A percentile compares a stretch with the other conserved stretches of the same genome.
Conservation (phyloP, 805 yeast species). For the Candida maris region DNA sequence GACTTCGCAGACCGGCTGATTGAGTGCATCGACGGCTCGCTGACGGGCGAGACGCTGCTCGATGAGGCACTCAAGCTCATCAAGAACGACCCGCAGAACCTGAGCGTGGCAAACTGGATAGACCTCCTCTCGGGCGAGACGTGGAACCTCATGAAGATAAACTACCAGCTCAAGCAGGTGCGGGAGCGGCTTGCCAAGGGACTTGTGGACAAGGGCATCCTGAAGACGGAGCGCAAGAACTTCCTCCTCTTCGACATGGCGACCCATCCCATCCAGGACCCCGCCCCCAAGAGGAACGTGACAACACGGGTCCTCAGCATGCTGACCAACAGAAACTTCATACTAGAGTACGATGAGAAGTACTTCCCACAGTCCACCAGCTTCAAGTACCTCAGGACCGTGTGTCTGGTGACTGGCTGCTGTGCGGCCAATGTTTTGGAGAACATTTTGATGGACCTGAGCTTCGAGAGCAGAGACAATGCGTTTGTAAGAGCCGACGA, state of each 20-base stretch:
- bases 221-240: slow-evolving; percentile 93
- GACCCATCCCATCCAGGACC: slow-evolving; percentile 92
- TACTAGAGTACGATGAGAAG: slow-evolving; percentile 48
- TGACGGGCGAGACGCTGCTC: slow-evolving; percentile 91
- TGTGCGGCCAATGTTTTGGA: slow-evolving; percentile 97
- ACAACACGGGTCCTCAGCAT: slow-evolving; percentile 67
- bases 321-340: slow-evolving; percentile 68
- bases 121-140: slow-evolving; percentile 93
- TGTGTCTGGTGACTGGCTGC: slow-evolving; percentile 81
- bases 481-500: slow-evolving; percentile 96
- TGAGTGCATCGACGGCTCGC: slow-evolving; percentile 78
- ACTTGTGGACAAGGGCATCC: slow-evolving; percentile 91
- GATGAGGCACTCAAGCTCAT: slow-evolving; percentile 92
- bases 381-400: slow-evolving; percentile 69
- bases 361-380: slow-evolving; percentile 69
- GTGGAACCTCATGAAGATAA: slow-evolving; percentile 93
- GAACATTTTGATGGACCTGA: slow-evolving; percentile 71
- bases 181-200: slow-evolving; percentile 96
- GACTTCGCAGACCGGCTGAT: slow-evolving; percentile 84
- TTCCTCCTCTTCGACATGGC: slow-evolving; percentile 97
- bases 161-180: slow-evolving; percentile 94
- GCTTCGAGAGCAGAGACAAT: slow-evolving; percentile 84
- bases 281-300: slow-evolving; percentile 76
- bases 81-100: slow-evolving; percentile 74
- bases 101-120: slow-evolving; percentile 86